These are phyloP conservation scores for Choiromyces venosus DNA, from an alignment of 495 filamentous ascomycete species.

Conservation along the genomic window DNA sequence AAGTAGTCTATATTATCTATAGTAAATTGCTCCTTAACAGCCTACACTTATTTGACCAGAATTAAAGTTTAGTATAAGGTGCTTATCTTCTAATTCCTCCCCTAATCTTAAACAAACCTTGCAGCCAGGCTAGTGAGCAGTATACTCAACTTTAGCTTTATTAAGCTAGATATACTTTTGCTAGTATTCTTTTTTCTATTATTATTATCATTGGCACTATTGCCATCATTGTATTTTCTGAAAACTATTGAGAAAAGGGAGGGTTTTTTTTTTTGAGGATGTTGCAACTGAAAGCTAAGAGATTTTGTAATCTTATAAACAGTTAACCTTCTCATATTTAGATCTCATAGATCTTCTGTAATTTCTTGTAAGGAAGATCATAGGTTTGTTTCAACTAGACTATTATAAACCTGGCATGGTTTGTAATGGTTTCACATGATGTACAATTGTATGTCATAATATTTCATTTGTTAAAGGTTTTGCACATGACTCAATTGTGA, in stretches of 20 bases:
- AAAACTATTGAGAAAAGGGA: too few relatives aligned
- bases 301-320: background rate
- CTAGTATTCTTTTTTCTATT: constrained; percentile 3
- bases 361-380: constrained; percentile 1
- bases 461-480: too few relatives aligned
- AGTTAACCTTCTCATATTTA: background rate
- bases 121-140: background rate
- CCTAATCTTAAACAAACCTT: background rate
- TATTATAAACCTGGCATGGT: too few relatives aligned
- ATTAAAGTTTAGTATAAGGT: constrained; percentile 9
- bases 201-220: background rate
- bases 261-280: constrained; percentile 10
- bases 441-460: too few relatives aligned
- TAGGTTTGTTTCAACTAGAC: background rate
- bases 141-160: constrained; percentile 12
- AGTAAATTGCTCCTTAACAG: constrained; percentile 9
- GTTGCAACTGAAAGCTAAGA: background rate
- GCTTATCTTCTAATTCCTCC: constrained; percentile 1
- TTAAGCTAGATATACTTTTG: constrained; percentile 9
- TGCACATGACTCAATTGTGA: too few relatives aligned
- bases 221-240: too few relatives aligned
- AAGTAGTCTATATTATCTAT: background rate
- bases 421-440: too few relatives aligned
- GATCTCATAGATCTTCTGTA: background rate
- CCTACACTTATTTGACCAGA: constrained; percentile 5